A percentile compares a stretch with the other conserved stretches of the same genome.
phyloP scores from a whole-genome alignment of 2,329 filamentous ascomycete genomes.

The Pseudopithomyces maydicus region DNA sequence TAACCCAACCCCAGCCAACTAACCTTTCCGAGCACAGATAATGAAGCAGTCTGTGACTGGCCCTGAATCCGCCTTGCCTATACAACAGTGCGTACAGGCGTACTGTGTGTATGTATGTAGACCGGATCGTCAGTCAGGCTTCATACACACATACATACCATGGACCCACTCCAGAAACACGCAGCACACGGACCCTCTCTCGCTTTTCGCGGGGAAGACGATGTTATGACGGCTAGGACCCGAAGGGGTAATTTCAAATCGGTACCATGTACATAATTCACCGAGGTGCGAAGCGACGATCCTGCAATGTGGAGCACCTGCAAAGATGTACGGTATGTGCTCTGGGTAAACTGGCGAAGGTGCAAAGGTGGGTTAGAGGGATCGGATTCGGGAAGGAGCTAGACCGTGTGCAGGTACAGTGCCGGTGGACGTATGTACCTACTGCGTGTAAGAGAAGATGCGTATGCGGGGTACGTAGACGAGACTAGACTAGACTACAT shows the following conservation, averaged over 20 bases:
- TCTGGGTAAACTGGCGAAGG: neutral
- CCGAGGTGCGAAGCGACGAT: neutral
- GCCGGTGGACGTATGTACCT: no score
- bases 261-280: neutral
- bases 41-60: neutral
- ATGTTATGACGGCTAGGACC: neutral
- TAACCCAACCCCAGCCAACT: neutral
- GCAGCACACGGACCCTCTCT: no score
- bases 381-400: no score
- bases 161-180: no score
- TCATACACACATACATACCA: no score
- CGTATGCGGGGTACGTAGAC: no score
- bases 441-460: no score
- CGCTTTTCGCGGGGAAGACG: neutral
- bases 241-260: neutral
- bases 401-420: no score
- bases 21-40: neutral
- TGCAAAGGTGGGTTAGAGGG: neutral
- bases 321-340: neutral
- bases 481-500: neutral
- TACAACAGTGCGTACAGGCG: no score
- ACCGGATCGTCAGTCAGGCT: no score
- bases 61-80: no score
- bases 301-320: neutral
- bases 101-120: no score